phyloP scores from a whole-genome alignment of 495 filamentous ascomycete genomes.

The Penicillium turbatum region DNA sequence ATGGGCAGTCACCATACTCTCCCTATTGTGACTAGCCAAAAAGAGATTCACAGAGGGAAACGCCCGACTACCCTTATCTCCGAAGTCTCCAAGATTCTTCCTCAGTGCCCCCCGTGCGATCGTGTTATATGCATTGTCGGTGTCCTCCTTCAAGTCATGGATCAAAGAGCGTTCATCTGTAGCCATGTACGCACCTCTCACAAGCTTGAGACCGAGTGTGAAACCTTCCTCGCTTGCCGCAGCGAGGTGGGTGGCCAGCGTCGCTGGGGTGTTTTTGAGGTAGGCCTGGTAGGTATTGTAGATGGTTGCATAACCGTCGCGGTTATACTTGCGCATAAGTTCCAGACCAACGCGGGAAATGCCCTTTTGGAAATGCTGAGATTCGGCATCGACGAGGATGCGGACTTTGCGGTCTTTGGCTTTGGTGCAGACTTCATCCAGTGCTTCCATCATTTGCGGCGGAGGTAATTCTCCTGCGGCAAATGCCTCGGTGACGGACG shows the following conservation, averaged over 20 bases:
- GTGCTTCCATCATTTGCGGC: conserved; percentile 34
- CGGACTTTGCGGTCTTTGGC: conserved; percentile 55
- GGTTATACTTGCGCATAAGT: conserved; percentile 73
- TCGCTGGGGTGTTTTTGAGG: conserved; percentile 59
- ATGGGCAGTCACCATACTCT: conserved; percentile 31
- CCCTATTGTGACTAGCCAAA: conserved; percentile 43
- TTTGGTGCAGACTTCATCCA: conserved; percentile 34
- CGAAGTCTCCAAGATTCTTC: conserved; percentile 38
- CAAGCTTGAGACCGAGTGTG: conserved; percentile 78
- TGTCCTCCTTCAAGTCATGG: conserved; percentile 73
- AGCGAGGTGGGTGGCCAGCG: conserved; percentile 59
- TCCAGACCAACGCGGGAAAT: conserved; percentile 72
- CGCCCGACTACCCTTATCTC: conserved; percentile 31
- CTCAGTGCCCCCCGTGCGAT: conserved; percentile 46
- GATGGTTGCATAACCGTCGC: conserved; percentile 52
- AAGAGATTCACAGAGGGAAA: conserved; percentile 39
- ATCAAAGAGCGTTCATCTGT: conserved; percentile 70
- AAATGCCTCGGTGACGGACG: conserved; percentile 30
- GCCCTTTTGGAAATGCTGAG: conserved; percentile 67
- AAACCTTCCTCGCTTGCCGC: conserved; percentile 60
- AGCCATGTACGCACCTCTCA: conserved; percentile 83
- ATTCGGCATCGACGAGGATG: conserved; percentile 82
- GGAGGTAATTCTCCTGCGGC: conserved; percentile 28
- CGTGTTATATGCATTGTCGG: conserved; percentile 55
- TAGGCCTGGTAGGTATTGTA: conserved; percentile 82